A percentile compares a stretch with the other conserved stretches of the same genome.
These are phyloP conservation scores for Medicago truncatula DNA, from an alignment of 306 rosid genomes.

Conservation along the genomic window MtrunA17r5.0-ANR NC_053044.1:41231501-41232000, in stretches of 20 bases:
- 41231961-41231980: slow-evolving; percentile 9
- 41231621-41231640: slow-evolving; percentile 60
- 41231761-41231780: slow-evolving; percentile 46
- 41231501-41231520: slow-evolving; percentile 44
- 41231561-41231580: slow-evolving; percentile 34
- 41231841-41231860: slow-evolving; percentile 58
- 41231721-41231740: slow-evolving; percentile 61
- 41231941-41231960: neutral
- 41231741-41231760: slow-evolving; percentile 54
- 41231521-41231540: slow-evolving; percentile 49
- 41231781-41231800: slow-evolving; percentile 55
- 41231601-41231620: slow-evolving; percentile 57
- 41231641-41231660: slow-evolving; percentile 55
- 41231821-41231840: slow-evolving; percentile 47
- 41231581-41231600: slow-evolving; percentile 47
- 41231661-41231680: slow-evolving; percentile 65
- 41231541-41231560: slow-evolving; percentile 44
- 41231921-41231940: neutral
- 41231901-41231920: neutral
- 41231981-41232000: neutral
- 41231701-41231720: slow-evolving; percentile 47
- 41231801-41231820: slow-evolving; percentile 47
- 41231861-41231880: slow-evolving; percentile 58
- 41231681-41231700: slow-evolving; percentile 42
- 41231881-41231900: slow-evolving; percentile 43